phyloP scores from a whole-genome alignment of 2,329 filamentous ascomycete genomes.

The Trichothecium roseum region DNA sequence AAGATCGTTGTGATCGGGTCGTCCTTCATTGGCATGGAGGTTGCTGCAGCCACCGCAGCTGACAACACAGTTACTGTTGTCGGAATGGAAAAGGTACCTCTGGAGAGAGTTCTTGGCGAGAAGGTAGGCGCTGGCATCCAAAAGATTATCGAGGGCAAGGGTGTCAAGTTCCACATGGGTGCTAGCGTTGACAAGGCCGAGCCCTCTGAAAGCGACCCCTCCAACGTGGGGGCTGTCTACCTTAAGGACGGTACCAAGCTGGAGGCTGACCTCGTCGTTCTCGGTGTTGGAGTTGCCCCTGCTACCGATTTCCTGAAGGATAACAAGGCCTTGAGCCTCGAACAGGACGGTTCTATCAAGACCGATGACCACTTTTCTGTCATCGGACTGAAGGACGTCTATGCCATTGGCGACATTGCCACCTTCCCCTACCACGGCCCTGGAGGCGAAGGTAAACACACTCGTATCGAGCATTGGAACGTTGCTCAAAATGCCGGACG shows the following conservation, averaged over 20 bases:
- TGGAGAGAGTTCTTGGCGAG: slow-evolving; percentile 77
- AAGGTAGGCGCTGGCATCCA: slow-evolving; percentile 75
- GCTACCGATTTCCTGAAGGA: slow-evolving; percentile 73
- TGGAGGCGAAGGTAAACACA: slow-evolving; percentile 59
- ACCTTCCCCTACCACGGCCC: slow-evolving; percentile 91
- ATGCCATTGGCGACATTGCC: slow-evolving; percentile 89
- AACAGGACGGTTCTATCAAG: slow-evolving; percentile 75
- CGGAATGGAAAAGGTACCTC: slow-evolving; percentile 76
- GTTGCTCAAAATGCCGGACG: slow-evolving; percentile 91
- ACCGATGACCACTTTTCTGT: slow-evolving; percentile 76
- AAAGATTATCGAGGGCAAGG: slow-evolving; percentile 68
- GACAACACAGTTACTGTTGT: slow-evolving; percentile 79
- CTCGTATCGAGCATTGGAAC: slow-evolving; percentile 97
- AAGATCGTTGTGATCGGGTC: slow-evolving; percentile 88
- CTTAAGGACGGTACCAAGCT: slow-evolving; percentile 81
- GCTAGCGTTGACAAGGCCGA: slow-evolving; percentile 77
- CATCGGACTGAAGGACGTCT: slow-evolving; percentile 68
- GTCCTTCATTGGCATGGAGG: slow-evolving; percentile 96
- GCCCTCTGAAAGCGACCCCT: slow-evolving; percentile 54
- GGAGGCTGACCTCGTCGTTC: slow-evolving; percentile 79
- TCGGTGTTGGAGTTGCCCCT: slow-evolving; percentile 81
- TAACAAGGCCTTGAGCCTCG: slow-evolving; percentile 59
- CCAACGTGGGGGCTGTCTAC: slow-evolving; percentile 67
- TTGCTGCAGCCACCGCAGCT: slow-evolving; percentile 72
- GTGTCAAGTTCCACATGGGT: slow-evolving; percentile 78